Percentiles rank a stretch among this genome's conserved stretches.
phyloP scores from a whole-genome alignment of 2,329 filamentous ascomycete species.

The Exophiala calicioides region DNA sequence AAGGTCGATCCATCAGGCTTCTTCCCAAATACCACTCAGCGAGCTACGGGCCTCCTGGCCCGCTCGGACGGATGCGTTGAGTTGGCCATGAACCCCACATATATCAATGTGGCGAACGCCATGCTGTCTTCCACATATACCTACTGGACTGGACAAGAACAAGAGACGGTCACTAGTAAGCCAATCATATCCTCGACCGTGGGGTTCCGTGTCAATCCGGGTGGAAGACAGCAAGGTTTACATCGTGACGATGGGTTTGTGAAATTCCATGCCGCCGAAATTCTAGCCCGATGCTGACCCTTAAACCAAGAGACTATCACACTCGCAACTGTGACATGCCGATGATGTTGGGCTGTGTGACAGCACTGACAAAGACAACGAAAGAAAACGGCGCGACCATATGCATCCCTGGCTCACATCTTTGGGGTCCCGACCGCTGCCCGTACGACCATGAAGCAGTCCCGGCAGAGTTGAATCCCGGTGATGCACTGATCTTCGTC shows the following conservation, averaged over 20 bases:
- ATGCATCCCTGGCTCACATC: conserved; percentile 34
- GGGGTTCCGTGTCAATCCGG: conserved; percentile 34
- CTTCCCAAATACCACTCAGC: conserved; percentile 33
- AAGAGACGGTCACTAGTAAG: conserved; percentile 23
- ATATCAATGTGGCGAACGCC: conserved; percentile 38
- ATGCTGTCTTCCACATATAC: conserved; percentile 41
- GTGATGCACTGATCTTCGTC: conserved; percentile 42
- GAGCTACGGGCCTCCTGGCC: conserved; percentile 42
- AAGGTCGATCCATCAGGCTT: conserved; percentile 31
- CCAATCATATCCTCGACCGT: conserved; percentile 37
- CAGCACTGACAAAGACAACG: conserved; percentile 11
- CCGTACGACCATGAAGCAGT: conserved; percentile 21
- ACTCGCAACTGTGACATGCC: conserved; percentile 26
- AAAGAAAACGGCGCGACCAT: conserved; percentile 35
- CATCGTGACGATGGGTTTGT: conserved; percentile 35
- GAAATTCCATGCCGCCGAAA: conserved; percentile 28
- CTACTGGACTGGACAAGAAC: conserved; percentile 36
- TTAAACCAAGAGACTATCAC: conserved; percentile 16
- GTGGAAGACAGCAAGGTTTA: conserved; percentile 30
- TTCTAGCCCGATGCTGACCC: conserved; percentile 39
- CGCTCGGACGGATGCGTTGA: conserved; percentile 44
- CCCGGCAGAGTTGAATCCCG: conserved; percentile 37
- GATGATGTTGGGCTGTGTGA: neutral
- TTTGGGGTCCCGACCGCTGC: conserved; percentile 25
- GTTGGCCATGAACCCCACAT: conserved; percentile 39